Percentiles rank a stretch among this genome's conserved stretches.
phyloP scores from a whole-genome alignment of 306 rosid species.

The Trifolium dubium region DNA sequence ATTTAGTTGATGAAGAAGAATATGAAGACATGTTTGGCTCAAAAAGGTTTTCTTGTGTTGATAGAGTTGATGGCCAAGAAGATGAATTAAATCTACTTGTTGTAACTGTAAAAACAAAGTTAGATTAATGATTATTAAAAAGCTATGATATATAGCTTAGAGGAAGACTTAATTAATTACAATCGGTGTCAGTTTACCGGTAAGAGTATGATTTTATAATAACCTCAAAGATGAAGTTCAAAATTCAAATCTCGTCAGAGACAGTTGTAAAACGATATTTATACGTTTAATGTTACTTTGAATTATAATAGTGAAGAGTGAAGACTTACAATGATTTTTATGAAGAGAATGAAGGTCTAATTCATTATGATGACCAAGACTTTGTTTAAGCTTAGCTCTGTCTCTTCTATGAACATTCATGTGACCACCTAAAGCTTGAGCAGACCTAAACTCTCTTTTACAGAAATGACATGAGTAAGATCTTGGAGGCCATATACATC shows the following conservation, averaged over 20 bases:
- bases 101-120: slow-evolving; percentile 25
- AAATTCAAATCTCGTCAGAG: background rate
- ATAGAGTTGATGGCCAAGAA: slow-evolving; percentile 36
- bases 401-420: slow-evolving; percentile 94
- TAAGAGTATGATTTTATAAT: background rate
- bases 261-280: background rate
- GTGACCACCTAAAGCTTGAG: slow-evolving; percentile 98
- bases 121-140: slow-evolving; percentile 9
- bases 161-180: background rate
- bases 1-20: slow-evolving; percentile 35
- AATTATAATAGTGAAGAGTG: background rate
- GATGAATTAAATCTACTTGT: slow-evolving; percentile 25
- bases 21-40: slow-evolving; percentile 36
- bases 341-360: slow-evolving; percentile 32
- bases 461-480: slow-evolving; percentile 90
- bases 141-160: background rate
- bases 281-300: too few relatives aligned
- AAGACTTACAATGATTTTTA: slow-evolving; percentile 40
- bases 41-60: slow-evolving; percentile 35
- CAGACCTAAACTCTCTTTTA: slow-evolving; percentile 81
- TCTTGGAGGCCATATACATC: slow-evolving; percentile 85
- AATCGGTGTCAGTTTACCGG: background rate
- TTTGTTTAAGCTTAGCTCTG: slow-evolving; percentile 76
- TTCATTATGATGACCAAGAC: slow-evolving; percentile 29
- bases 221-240: background rate